These are phyloP conservation scores for Madurella fahalii DNA, from an alignment of 2,329 filamentous ascomycete genomes.

Conservation along the genomic window DNA sequence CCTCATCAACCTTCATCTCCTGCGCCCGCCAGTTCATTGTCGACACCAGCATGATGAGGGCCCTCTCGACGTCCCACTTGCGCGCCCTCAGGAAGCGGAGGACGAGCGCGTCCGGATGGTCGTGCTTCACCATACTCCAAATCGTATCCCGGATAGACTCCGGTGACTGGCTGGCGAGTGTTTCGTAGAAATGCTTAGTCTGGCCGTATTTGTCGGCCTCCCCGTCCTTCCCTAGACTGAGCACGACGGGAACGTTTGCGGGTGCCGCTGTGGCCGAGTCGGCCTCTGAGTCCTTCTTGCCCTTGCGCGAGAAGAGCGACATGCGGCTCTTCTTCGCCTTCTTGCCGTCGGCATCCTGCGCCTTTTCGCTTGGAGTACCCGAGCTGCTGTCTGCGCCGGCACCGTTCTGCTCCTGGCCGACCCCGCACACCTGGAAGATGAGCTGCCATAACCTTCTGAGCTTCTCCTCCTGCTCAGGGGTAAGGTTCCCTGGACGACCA, in stretches of 20 bases:
- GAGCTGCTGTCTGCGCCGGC: conserved; percentile 29
- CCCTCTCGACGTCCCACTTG: conserved; percentile 94
- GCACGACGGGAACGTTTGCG: conserved; percentile 27
- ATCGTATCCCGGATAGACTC: conserved; percentile 76
- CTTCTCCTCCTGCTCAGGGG: conserved; percentile 83
- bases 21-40: conserved; percentile 86
- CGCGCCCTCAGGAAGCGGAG: conserved; percentile 82
- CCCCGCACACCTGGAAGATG: conserved; percentile 71
- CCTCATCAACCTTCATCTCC: conserved; percentile 84
- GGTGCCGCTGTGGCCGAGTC: conserved; percentile 31
- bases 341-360: conserved; percentile 33
- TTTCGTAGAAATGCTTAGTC: conserved; percentile 79
- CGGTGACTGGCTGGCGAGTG: conserved; percentile 69
- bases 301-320: conserved; percentile 58
- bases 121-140: conserved; percentile 93
- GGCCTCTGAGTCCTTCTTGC: conserved; percentile 52
- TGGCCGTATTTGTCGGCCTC: conserved; percentile 92
- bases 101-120: conserved; percentile 82
- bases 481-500: conserved; percentile 81
- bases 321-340: conserved; percentile 74
- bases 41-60: conserved; percentile 87
- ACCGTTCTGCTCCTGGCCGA: conserved; percentile 37
- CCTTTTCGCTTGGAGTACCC: conserved; percentile 30
- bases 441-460: conserved; percentile 81
- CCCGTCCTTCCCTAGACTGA: conserved; percentile 39